Percentiles rank a stretch among this genome's conserved stretches.
Conservation (phyloP, 257 asterid genomes). For the Handroanthus guayacan region DNA sequence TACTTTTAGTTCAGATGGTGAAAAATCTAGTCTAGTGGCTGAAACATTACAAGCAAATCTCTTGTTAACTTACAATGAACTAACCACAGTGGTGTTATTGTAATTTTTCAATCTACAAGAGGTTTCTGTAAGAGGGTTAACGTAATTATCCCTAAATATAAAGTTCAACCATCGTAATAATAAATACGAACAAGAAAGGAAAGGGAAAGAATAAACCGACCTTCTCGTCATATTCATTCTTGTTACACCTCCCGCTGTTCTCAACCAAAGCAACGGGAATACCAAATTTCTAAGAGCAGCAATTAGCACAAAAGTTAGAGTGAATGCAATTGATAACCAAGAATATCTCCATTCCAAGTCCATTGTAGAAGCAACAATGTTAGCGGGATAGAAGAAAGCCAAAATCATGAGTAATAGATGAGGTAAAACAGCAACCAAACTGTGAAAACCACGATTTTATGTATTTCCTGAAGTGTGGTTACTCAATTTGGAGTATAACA, state of each 20-base stretch:
- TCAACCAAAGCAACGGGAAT: slow-evolving; percentile 94
- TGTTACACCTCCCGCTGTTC: slow-evolving; percentile 94
- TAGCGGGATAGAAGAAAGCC: too few relatives aligned
- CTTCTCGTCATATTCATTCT: slow-evolving; percentile 93
- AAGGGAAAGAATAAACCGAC: slow-evolving; percentile 41
- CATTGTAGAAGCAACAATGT: background rate
- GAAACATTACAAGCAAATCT: too few relatives aligned
- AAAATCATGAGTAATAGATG: too few relatives aligned
- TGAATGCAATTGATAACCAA: slow-evolving; percentile 27
- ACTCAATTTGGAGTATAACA: background rate
- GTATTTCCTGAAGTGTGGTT: background rate
- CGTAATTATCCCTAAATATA: background rate
- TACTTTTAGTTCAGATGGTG: too few relatives aligned
- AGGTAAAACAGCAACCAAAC: background rate
- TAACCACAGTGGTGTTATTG: too few relatives aligned
- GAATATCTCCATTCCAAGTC: background rate
- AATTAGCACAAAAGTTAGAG: slow-evolving; percentile 27
- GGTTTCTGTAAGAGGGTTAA: too few relatives aligned
- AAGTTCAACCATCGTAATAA: background rate
- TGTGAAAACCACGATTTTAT: background rate
- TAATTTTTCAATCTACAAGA: too few relatives aligned
- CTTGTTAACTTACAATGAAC: too few relatives aligned
- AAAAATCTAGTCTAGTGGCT: too few relatives aligned
- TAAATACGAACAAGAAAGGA: background rate
- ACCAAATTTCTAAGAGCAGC: slow-evolving; percentile 53